Evolutionary conservation across 371 early-diverging fungal species (phyloP).

Genomic region (Apophysomyces sp.): DNA sequence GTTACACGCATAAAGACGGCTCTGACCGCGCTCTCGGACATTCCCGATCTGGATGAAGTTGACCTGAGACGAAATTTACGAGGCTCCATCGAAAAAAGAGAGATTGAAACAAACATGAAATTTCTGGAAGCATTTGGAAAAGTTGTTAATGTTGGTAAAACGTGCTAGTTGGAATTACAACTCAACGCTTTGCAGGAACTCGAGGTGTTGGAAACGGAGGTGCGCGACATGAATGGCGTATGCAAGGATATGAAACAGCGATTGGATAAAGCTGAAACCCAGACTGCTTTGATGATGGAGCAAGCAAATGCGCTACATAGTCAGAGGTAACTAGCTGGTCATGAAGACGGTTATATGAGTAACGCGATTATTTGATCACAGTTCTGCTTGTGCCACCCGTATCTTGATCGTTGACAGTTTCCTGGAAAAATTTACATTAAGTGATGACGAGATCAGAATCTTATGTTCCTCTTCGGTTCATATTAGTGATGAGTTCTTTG

Average conservation of each 20-base stretch:
- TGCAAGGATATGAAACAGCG: conserved; percentile 66
- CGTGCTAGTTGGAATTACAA: neutral
- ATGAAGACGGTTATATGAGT: neutral
- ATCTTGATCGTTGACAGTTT: conserved; percentile 59
- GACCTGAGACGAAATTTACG: conserved; percentile 61
- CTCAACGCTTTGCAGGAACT: conserved; percentile 49
- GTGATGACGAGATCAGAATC: conserved; percentile 61
- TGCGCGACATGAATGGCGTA: conserved; percentile 54
- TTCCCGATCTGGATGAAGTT: conserved; percentile 60
- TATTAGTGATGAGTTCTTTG: conserved; percentile 68
- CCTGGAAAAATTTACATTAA: conserved; percentile 67
- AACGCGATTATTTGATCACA: conserved; percentile 10
- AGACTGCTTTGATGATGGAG: conserved; percentile 64
- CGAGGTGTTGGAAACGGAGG: conserved; percentile 51
- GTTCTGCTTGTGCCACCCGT: conserved; percentile 53
- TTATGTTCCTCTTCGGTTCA: conserved; percentile 51
- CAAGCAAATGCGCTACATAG: conserved; percentile 65
- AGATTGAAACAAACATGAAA: conserved; percentile 59
- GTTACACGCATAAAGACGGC: conserved; percentile 62
- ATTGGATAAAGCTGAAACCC: conserved; percentile 49
- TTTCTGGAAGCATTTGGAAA: conserved; percentile 64
- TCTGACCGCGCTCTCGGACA: conserved; percentile 66
- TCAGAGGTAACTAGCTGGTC: conserved; percentile 42
- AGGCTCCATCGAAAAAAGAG: conserved; percentile 70
- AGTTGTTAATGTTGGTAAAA: conserved; percentile 53